Evolutionary conservation across 2,329 filamentous ascomycete genomes (phyloP).

Genomic region (Pestalotiopsis sp.): DNA sequence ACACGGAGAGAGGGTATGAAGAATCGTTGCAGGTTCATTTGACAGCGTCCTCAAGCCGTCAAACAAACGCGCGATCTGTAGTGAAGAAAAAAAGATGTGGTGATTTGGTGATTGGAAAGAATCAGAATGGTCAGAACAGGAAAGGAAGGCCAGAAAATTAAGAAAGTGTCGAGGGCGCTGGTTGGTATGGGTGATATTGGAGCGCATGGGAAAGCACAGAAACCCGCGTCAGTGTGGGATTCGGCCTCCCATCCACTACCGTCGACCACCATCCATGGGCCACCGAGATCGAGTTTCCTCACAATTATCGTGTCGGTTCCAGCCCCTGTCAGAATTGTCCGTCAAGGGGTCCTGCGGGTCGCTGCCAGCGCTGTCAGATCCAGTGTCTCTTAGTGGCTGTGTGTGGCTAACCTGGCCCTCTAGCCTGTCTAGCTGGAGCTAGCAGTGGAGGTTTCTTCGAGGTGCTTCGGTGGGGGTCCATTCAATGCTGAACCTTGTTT

Average conservation of each 20-base stretch:
- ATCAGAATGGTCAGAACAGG: neutral
- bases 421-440: neutral
- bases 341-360: constrained; percentile 2
- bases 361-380: constrained; percentile 2
- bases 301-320: neutral
- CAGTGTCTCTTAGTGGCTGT: neutral
- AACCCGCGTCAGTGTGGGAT: neutral
- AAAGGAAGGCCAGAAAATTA: neutral
- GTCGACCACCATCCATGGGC: neutral
- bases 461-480: neutral
- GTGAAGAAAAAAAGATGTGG: constrained; percentile 16
- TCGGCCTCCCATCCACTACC: neutral
- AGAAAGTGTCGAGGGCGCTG: constrained; percentile 2
- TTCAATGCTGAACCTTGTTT: neutral
- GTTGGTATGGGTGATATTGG: constrained; percentile 5
- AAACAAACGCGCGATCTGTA: constrained; percentile 81
- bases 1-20: constrained; percentile 65
- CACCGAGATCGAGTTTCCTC: neutral
- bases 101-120: constrained; percentile 5
- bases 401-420: neutral
- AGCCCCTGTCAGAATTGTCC: neutral
- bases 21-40: constrained; percentile 95
- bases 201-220: neutral
- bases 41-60: constrained; percentile 78
- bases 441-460: neutral